Evolutionary conservation across 75 land plant species (phyloP), one percentile per base, ranked within the genome.

Genomic region (Azolla pinnata): DNA sequence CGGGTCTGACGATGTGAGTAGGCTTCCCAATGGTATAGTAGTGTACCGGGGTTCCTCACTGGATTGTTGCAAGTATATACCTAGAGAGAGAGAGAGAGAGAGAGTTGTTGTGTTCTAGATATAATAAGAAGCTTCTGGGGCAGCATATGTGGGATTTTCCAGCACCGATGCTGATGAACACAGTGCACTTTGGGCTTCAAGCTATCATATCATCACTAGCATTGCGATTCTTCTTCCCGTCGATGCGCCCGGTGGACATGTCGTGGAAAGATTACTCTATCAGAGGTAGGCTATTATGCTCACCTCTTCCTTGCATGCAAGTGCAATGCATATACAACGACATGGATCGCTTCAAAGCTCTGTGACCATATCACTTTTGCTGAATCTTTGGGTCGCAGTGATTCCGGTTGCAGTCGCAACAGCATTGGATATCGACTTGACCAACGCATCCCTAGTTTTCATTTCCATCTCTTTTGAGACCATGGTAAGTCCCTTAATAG

Each of bases 101-200:
- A n/a, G n/a, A n/a, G n/a, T n/a, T n/a, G n/a, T n/a, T n/a, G n/a
- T 31, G 4, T 63, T 29, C 3, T 45, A 77, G 80, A 46, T 77
- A 77, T 33, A 77, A 77, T 50, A 77, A 77, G 33, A 60, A 74
- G 28, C 58, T 95, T 31, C 64, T 95, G 50, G 99, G 99, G 62
- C 83, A 83, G 54, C 59, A 86, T 33, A 40, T 82, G 65, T 88
- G 97, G 27, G 84, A 79, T 42, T 95, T 95, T 60, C 99, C 99
- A 26, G 99, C 99, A 54, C 99, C 99, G 9, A 74, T 95, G 42
- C 59, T 95, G 68, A 95, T 95, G 99, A 95, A 90, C 62, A 80
- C 97, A 19, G 61, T 95, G 45, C 99, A 95, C 54, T 95, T 95
- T 40, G 31, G 81, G 27, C 78, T 95, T 91, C 99, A 95, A 84